Evolutionary conservation across 148 eudicot species (phyloP), one percentile per base, ranked within the genome.

Genomic region (Selenicereus undatus): DNA sequence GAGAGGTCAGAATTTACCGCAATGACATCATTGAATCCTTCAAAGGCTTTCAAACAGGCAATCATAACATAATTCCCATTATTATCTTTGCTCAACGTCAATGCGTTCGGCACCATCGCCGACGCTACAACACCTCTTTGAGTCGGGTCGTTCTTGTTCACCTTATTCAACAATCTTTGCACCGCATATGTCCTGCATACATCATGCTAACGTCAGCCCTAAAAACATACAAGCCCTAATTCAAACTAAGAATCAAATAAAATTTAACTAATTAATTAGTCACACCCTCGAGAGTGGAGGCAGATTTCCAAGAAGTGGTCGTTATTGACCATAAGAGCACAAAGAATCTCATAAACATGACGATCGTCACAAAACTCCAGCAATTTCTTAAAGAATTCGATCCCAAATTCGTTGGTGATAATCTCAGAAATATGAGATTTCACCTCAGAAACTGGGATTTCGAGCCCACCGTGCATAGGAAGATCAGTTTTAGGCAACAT

Each of bases 171-270:
- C 0, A 89, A 22, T 11, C 81, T 86, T 72, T 91, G 94, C 71
- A 88, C 71, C 0, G 87, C 88, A 20, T 87, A 81, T 62, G 92
- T 85, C 45, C 94, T 91, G 70, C 18, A 13, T 10, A 48, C 10
- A 48, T 7, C 51, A 48, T 8, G 1, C 51, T 11, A 7, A 48
- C 10, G 51, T 48, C 10, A 48, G 51, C 51, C 51, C 51, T 48
- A 48, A 48, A 36, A 36, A 4, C 1, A 11, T 8, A 50, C 1
- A 32, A 70, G 39, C 26, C 27, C 27, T 43, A 64, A 64, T 3
- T 17, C 0, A 0, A 45, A 78, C 3, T 4, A 43, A 20, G 73
- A 45, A 1, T 36, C 5, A 60, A 8, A 0, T 0, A 6, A 3
- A 4, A 60, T 20, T 16, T 0, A 60, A 21, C 1, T 8, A 60